Conservation (phyloP, 2,329 filamentous ascomycete genomes). For the Trichoderma asperellum region DNA sequence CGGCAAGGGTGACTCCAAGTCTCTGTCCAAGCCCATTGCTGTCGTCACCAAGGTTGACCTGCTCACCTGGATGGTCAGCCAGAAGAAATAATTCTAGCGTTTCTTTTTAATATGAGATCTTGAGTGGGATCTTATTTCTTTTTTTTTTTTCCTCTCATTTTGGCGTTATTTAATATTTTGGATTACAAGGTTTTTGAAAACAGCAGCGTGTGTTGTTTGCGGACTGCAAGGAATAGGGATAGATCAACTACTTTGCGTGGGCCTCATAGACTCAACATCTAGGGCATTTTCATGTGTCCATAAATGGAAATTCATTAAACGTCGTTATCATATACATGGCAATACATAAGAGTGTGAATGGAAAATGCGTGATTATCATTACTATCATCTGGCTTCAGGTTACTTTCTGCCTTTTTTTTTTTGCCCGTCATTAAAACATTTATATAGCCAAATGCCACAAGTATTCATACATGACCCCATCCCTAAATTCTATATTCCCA, state of each 20-base stretch:
- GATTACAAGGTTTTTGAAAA: conserved; percentile 9
- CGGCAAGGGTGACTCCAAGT: conserved; percentile 58
- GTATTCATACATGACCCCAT: conserved; percentile 29
- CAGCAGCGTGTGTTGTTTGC: conserved; percentile 8
- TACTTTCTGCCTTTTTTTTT: not conserved
- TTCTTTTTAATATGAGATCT: not conserved
- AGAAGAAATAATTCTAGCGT: conserved; percentile 42
- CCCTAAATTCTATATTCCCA: not conserved
- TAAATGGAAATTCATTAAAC: not conserved
- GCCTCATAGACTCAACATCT: conserved; percentile 50
- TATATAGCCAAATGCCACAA: not conserved
- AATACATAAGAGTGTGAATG: not conserved
- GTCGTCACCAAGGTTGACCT: conserved; percentile 97
- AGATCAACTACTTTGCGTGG: conserved; percentile 26
- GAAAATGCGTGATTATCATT: conserved; percentile 23
- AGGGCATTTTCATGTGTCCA: conserved; percentile 32
- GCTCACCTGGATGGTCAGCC: conserved; percentile 85
- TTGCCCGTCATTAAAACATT: conserved; percentile 3
- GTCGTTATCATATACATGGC: conserved; percentile 1
- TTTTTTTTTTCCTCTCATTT: not conserved
- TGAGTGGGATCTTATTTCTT: not conserved
- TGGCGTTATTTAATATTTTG: conserved; percentile 15
- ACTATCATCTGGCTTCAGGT: not conserved
- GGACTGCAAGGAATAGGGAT: conserved; percentile 11
- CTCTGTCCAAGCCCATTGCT: conserved; percentile 75